Conservation (phyloP, 2,329 filamentous ascomycete genomes). For the Epichloe typhina region DNA sequence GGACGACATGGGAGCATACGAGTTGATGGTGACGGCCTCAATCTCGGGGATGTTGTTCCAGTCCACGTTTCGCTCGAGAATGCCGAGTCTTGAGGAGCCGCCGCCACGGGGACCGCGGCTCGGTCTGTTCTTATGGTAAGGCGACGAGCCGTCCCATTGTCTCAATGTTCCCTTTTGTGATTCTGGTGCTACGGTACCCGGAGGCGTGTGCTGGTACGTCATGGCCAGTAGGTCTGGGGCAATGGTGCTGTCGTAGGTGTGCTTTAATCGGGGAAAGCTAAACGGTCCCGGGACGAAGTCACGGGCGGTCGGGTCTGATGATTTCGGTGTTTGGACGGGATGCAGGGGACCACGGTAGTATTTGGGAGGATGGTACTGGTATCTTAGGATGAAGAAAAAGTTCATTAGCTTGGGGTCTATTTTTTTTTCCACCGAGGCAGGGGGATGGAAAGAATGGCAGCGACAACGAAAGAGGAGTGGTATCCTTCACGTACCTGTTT, state of each 20-base stretch:
- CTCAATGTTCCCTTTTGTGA: conserved; percentile 53
- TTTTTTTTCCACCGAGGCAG: background rate
- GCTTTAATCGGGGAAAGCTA: conserved; percentile 70
- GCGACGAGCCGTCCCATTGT: conserved; percentile 78
- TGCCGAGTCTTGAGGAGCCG: conserved; percentile 46
- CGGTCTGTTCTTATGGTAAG: conserved; percentile 86
- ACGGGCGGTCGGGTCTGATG: conserved; percentile 77
- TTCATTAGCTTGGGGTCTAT: background rate
- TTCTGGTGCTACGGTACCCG: conserved; percentile 48
- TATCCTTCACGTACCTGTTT: conserved; percentile 26
- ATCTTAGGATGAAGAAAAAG: conserved; percentile 42
- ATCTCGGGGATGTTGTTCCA: conserved; percentile 81
- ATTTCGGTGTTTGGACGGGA: conserved; percentile 77
- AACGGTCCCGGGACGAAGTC: conserved; percentile 87
- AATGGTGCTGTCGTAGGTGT: conserved; percentile 80
- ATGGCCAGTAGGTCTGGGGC: conserved; percentile 80
- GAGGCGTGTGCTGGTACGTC: conserved; percentile 74
- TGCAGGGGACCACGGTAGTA: conserved; percentile 91
- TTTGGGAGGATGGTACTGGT: conserved; percentile 87
- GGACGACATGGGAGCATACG: conserved; percentile 55
- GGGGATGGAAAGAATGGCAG: conserved; percentile 17
- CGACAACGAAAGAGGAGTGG: conserved; percentile 11
- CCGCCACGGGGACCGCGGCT: conserved; percentile 73
- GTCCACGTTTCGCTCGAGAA: conserved; percentile 60
- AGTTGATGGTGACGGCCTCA: conserved; percentile 67